phyloP scores from a whole-genome alignment of 2,329 filamentous ascomycete genomes.

The Alternaria sp. region DNA sequence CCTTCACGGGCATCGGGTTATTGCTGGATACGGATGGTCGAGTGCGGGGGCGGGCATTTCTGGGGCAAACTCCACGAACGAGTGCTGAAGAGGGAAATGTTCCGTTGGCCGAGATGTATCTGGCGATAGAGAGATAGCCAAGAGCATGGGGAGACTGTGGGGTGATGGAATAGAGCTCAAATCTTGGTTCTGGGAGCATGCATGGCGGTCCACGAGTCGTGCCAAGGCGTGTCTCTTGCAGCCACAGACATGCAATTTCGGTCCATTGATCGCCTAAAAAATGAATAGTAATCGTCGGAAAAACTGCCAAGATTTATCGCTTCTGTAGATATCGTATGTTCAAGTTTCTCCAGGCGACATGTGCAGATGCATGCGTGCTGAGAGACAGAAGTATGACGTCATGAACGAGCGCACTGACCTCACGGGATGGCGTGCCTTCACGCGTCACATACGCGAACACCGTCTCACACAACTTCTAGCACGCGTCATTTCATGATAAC shows the following conservation, averaged over 20 bases:
- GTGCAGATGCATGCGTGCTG: background rate
- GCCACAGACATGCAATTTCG: background rate
- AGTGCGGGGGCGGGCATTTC: conserved; percentile 32
- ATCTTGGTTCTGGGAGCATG: background rate
- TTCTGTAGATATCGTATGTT: fast-evolving
- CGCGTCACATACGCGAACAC: background rate
- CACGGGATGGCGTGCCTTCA: background rate
- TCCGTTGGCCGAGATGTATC: conserved; percentile 13
- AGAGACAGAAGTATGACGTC: background rate
- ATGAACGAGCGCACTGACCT: background rate
- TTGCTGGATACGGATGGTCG: conserved; percentile 27
- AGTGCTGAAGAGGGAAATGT: conserved; percentile 9
- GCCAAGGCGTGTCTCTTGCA: background rate
- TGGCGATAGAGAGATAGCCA: background rate
- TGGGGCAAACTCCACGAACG: conserved; percentile 28
- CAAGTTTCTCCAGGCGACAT: background rate
- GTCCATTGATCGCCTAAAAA: background rate
- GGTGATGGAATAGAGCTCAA: conserved; percentile 1
- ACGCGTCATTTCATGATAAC: background rate
- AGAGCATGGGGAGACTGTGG: background rate
- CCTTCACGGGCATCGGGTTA: conserved; percentile 37
- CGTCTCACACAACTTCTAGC: background rate
- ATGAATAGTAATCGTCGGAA: background rate
- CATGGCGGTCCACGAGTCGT: background rate
- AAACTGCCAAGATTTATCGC: background rate